Conservation (phyloP, 2,329 filamentous ascomycete species). For the Pseudogymnoascus sp. region DNA sequence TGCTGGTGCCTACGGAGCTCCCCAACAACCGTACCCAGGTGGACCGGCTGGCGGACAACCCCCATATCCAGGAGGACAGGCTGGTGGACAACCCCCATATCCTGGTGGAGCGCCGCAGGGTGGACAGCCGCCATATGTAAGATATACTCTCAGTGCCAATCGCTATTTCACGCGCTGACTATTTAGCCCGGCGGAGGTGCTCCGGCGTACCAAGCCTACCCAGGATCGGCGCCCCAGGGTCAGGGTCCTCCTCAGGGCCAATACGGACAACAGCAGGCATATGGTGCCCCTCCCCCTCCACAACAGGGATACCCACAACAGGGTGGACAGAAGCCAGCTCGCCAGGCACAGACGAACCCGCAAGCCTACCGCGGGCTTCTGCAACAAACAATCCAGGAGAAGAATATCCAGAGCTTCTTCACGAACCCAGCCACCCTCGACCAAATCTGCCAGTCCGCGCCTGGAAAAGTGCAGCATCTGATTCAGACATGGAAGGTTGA, state of each 20-base stretch:
- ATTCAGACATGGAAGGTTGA: constrained; percentile 25
- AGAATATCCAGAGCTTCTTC: constrained; percentile 13
- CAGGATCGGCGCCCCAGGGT: background rate
- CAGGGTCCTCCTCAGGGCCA: background rate
- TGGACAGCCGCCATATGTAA: constrained; percentile 6
- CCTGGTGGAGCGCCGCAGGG: background rate
- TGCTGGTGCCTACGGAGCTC: background rate
- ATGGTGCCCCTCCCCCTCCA: constrained; percentile 1
- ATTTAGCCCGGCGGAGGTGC: constrained; percentile 1
- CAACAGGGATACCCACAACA: constrained; percentile 13
- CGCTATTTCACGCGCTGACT: background rate
- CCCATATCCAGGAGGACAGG: background rate
- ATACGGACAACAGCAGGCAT: constrained; percentile 1
- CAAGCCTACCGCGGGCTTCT: constrained; percentile 14
- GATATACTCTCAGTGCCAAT: background rate
- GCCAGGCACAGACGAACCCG: constrained; percentile 11
- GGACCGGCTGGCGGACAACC: background rate
- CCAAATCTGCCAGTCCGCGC: constrained; percentile 11
- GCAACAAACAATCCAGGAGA: constrained; percentile 16
- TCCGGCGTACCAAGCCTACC: background rate
- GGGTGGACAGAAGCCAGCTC: constrained; percentile 13
- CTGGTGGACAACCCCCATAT: background rate
- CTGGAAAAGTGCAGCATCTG: constrained; percentile 22
- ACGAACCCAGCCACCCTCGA: constrained; percentile 12
- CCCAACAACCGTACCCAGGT: background rate